Evolutionary conservation across 2,329 filamentous ascomycete species (phyloP), one percentile per base, ranked within the genome.

Genomic region (Aspergillus fructus): DNA sequence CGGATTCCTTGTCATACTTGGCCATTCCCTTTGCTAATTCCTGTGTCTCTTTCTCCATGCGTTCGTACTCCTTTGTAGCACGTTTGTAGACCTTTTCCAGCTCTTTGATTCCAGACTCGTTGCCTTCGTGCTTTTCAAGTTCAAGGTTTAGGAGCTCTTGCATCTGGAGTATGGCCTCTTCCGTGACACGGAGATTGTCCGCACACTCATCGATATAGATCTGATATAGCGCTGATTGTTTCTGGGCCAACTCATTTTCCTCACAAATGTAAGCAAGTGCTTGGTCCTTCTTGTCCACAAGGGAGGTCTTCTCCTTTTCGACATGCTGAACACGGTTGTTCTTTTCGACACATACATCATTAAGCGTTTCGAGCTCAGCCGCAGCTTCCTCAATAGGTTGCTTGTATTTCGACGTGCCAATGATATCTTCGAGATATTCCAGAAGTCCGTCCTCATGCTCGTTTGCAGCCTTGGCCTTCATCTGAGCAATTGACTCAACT

Each of bases 401-500:
- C 78, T 99, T 99, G 79, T 99, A 99, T 73, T 96, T 97, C 5
- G 94, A 97, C 0, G 94, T 99, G 61, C 96, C 94, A 66, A 99
- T 97, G 60, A 99, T 99, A 69, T 99, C 94, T 73, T 99, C 94
- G 0, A 99, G 85, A 63, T 99, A 99, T 74, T 99, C 94, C 17
- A 99, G 82, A 3, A 99, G 83, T 12, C 94, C 94, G 68, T 99
- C 94, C 60, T 99, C 94, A 69, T 97, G 93, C 73, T 99, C 94
- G 66, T 91, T 93, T 42, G 84, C 88, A 4, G 96, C 94, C 74
- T 99, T 99, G 17, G 96, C 83, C 76, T 99, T 99, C 94, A 99
- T 99, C 76, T 97, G 94, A 6, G 94, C 93, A 71, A 99, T 99
- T 0, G 93, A 97, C 74, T 99, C 94, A 58, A 99, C 94, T 73